These are phyloP conservation scores for Plasmodium chabaudi DNA, from an alignment of 169 alveolate genomes.

Conservation along the genomic window DNA sequence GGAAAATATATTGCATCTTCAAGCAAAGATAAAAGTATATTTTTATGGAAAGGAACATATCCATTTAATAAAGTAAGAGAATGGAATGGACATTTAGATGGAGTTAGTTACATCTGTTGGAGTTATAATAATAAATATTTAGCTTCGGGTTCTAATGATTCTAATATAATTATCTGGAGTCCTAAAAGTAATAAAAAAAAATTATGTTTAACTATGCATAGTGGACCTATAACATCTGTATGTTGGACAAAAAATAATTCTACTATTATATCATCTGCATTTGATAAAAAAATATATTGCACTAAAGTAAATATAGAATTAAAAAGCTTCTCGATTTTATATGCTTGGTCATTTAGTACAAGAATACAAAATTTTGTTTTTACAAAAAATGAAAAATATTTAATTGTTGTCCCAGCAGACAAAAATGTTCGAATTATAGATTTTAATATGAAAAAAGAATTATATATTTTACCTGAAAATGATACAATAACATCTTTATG, in stretches of 20 bases:
- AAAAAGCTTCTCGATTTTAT: constrained; percentile 61
- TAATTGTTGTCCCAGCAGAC: constrained; percentile 81
- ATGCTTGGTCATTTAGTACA: constrained; percentile 78
- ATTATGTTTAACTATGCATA: constrained; percentile 76
- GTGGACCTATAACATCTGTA: constrained; percentile 77
- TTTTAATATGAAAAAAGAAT: constrained; percentile 64
- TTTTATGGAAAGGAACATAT: constrained; percentile 78
- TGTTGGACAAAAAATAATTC: constrained; percentile 81
- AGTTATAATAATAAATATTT: constrained; percentile 78
- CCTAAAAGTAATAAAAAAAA: constrained; percentile 76
- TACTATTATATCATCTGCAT: constrained; percentile 78
- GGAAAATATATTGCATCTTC: constrained; percentile 83
- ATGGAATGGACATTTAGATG: constrained; percentile 82
- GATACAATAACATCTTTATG: constrained; percentile 80
- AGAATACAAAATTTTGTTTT: constrained; percentile 79
- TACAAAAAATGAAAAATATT: constrained; percentile 79
- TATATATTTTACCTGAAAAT: constrained; percentile 80
- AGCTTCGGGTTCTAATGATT: constrained; percentile 81
- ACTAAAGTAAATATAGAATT: constrained; percentile 69
- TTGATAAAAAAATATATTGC: constrained; percentile 78
- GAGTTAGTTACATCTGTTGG: constrained; percentile 84
- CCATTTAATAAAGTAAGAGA: constrained; percentile 79
- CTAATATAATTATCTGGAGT: constrained; percentile 81
- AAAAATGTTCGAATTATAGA: constrained; percentile 80
- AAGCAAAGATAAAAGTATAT: constrained; percentile 81